Evolutionary conservation across 2,329 filamentous ascomycete species (phyloP).

Genomic region (Sporothrix curviconia): DNA sequence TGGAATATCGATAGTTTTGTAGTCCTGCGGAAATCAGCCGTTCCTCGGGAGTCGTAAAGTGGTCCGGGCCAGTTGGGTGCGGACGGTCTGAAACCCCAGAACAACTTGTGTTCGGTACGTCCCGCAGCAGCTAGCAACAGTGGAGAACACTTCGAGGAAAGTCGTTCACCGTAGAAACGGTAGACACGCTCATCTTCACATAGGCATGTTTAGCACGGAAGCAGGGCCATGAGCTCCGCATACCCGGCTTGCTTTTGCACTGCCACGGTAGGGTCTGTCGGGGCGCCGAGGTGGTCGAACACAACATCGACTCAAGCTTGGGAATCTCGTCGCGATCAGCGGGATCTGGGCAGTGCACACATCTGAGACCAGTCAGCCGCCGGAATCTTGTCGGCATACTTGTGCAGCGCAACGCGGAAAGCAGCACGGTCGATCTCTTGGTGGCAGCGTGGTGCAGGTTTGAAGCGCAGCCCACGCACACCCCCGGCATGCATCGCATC

Average conservation of each 20-base stretch:
- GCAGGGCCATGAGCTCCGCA: slow-evolving; percentile 4
- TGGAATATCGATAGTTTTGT: slow-evolving; percentile 2
- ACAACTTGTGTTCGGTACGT: slow-evolving; percentile 1
- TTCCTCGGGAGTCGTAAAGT: not conserved
- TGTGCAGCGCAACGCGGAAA: not conserved
- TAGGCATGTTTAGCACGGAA: not conserved
- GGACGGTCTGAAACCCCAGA: slow-evolving; percentile 1
- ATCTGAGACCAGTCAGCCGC: slow-evolving; percentile 3
- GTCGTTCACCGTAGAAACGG: slow-evolving; percentile 4
- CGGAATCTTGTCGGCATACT: slow-evolving; percentile 8
- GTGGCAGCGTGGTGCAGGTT: slow-evolving; percentile 4
- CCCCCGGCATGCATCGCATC: slow-evolving; percentile 6
- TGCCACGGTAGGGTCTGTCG: not conserved
- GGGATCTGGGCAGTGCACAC: slow-evolving; percentile 2
- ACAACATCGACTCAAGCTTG: not conserved
- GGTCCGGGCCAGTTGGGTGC: not conserved
- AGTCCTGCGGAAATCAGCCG: slow-evolving; percentile 7
- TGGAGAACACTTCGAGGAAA: not conserved
- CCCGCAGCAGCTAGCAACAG: slow-evolving; percentile 1
- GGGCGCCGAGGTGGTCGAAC: slow-evolving; percentile 3
- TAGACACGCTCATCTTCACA: slow-evolving; percentile 5
- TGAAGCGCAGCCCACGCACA: slow-evolving; percentile 5
- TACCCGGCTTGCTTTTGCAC: slow-evolving; percentile 6
- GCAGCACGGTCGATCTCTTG: not conserved
- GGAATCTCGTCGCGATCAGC: slow-evolving; percentile 8